A percentile compares a stretch with the other conserved stretches of the same genome.
Evolutionary conservation across 2,329 filamentous ascomycete species (phyloP).

Genomic region (Phyllosticta citrichinensis): DNA sequence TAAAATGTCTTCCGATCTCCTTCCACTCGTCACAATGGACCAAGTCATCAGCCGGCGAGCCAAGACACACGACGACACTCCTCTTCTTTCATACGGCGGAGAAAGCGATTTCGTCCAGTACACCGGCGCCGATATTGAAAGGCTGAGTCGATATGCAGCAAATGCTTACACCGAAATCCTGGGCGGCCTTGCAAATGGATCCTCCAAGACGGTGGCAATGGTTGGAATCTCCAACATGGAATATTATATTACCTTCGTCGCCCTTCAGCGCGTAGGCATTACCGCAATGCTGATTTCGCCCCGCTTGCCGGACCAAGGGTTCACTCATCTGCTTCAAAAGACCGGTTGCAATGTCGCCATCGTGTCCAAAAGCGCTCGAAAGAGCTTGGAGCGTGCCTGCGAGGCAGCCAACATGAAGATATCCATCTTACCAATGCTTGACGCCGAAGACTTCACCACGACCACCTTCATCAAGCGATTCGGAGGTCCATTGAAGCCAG

Average conservation of each 20-base stretch:
- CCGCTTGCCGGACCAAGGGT: conserved; percentile 32
- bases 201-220: neutral
- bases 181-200: neutral
- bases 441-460: neutral
- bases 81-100: conserved; percentile 1
- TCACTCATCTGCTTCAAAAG: neutral
- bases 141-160: conserved; percentile 1
- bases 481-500: neutral
- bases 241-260: conserved; percentile 37
- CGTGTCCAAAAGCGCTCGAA: neutral
- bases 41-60: conserved; percentile 4
- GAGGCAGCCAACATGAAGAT: neutral
- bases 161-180: neutral
- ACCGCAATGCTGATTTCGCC: conserved; percentile 46
- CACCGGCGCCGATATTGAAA: conserved; percentile 1
- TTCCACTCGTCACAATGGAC: conserved; percentile 1
- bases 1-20: neutral
- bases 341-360: neutral
- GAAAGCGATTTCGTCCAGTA: conserved; percentile 1
- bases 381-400: neutral
- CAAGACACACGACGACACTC: neutral
- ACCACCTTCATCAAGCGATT: neutral
- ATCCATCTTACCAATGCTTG: neutral
- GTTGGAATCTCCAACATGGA: conserved; percentile 6
- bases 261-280: conserved; percentile 46